Evolutionary conservation across 2,329 filamentous ascomycete genomes (phyloP), one percentile per base, ranked within the genome.

Genomic region (Canariomyces notabilis): DNA sequence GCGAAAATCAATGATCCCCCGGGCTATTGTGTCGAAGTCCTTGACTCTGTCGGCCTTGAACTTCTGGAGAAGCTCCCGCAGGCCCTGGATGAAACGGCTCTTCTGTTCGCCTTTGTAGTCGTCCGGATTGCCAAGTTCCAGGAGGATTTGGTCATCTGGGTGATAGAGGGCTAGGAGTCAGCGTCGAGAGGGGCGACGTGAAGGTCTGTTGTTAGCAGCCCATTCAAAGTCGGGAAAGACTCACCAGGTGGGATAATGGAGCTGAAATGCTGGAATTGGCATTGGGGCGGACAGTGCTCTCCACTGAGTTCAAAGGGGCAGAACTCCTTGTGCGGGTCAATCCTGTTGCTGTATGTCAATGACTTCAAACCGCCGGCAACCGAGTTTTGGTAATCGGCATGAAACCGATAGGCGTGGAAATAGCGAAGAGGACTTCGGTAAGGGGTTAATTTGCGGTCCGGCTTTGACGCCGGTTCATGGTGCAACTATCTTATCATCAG

Each of bases 301-400:
- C 82, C 82, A 38, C 75, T 73, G 52, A 87, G 70, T 65, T 95
- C 87, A 59, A 80, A 84, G 31, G 81, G 83, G 66, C 93, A 98
- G 39, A 97, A 62, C 51, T 79, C 77, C 57, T 78, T 82, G 50
- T 80, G 74, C 19, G 82, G 75, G 63, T 96, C 82, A 67, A 98
- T 95, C 57, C 83, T 84, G 67, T 95, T 87, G 69, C 88, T 96
- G 70, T 91, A 97, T 35, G 90, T 97, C 71, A 94, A 75, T 54
- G 93, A 97, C 62, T 85, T 83, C 61, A 89, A 84, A 35, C 91
- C 91, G 52, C 83, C 85, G 46, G 79, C 64, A 47, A 95, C 82
- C 46, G 79, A 72, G 40, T 84, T 66, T 54, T 74, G 71, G 67
- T 83, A 97, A 42, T 79, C 73, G 23, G 88, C 87, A 62, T 97